Base-by-base conservation (phyloP, 352 stramenopile genomes). In the Phytopythium cucurbitacearum region DNA sequence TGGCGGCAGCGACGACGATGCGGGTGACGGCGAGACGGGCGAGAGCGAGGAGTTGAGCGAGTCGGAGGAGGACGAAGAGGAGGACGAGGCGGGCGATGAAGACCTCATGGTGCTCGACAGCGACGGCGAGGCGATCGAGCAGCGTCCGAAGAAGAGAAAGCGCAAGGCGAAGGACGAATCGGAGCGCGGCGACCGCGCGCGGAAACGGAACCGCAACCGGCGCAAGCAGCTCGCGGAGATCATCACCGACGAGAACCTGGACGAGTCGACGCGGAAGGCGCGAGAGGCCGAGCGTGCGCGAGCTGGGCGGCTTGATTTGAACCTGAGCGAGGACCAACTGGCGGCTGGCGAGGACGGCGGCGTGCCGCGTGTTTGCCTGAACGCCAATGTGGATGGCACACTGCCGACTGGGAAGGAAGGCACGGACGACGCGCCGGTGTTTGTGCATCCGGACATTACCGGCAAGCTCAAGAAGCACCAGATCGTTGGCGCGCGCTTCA, bases 381-480 rank as follows among this genome's bases (percentile, higher is more conserved):
- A 94, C 48, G 46, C 63, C 6, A 47, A 57, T 1, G 16, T 33
- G 2, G 79, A 91, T 15, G 78, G 79, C 0, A 48, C 49, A 0
- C 45, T 59, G 0, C 80, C 82, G 1, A 67, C 58, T 6, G 81
- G 77, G 4, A 58, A 73, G 42, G 51, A 71, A 34, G 80, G 80
- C 4, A 67, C 64, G 0, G 65, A 76, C 4, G 64, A 85, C 5
- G 73, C 75, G 11, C 80, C 81, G 0, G 63, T 94, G 40, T 88
- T 85, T 46, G 70, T 89, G 46, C 78, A 91, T 51, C 59, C 69
- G 32, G 77, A 76, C 32, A 62, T 96, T 13, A 78, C 84, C 13
- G 51, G 53, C 6, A 78, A 78, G 34, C 72, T 96, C 13, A 96
- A 96, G 60, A 67, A 75, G 42, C 86, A 96, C 42, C 86, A 96